Evolutionary conservation across 148 eudicot genomes (phyloP), one percentile per base, ranked within the genome.

Genomic region (Vaccinium macrocarpon): DNA sequence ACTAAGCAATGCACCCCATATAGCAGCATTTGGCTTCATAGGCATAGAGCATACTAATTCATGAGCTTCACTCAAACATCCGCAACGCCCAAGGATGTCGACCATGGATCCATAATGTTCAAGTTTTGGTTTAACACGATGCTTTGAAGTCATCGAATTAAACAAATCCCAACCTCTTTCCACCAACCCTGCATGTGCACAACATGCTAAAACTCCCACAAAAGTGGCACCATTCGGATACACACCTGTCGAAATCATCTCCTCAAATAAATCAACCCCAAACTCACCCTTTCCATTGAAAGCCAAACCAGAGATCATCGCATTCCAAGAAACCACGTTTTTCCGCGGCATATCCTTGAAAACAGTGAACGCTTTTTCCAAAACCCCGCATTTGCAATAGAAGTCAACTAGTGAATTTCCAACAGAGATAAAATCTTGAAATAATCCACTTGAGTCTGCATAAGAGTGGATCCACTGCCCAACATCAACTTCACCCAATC

Each of bases 391-490:
- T 87, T 93, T 94, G 85, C 91, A 91, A 62, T 89, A 93, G 81
- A 91, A 91, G 85, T 87, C 93, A 76, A 93, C 90, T 4, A 90
- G 85, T 2, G 95, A 82, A 81, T 93, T 93, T 15, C 96, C 95
- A 13, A 92, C 92, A 0, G 91, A 88, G 80, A 90, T 78, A 46
- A 73, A 84, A 82, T 91, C 86, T 25, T 66, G 82, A 84, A 81
- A 88, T 71, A 94, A 92, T 8, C 90, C 90, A 74, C 87, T 80
- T 0, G 89, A 91, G 70, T 81, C 56, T 80, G 91, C 86, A 86
- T 84, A 88, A 2, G 86, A 87, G 50, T 80, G 89, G 46, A 88
- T 78, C 90, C 90, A 52, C 76, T 82, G 79, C 78, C 90, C 93
- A 35, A 73, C 55, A 71, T 83, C 87, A 72, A 74, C 38, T 62